Evolutionary conservation across 1,284 basidiomycete genomes (phyloP), one percentile per base, ranked within the genome.

Genomic region (Singerocomus inundabilis): DNA sequence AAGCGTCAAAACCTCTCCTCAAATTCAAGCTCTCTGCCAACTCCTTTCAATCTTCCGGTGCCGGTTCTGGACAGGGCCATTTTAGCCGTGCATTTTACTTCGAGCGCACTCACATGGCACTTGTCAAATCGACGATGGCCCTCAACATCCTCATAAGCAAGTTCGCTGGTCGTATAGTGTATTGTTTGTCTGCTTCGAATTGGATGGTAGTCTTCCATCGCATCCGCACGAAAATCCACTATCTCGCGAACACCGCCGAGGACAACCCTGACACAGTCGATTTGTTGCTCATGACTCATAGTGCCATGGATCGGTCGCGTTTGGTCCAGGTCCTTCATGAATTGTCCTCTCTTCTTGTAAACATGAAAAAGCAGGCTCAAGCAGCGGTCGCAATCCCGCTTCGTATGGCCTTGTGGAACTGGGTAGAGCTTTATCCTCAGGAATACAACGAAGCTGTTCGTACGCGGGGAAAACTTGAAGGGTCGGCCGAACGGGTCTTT

Each of bases 101-200:
- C 59, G 84, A 88, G 68, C 82, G 75, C 63, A 89, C 88, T 3
- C 81, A 84, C 21, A 76, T 80, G 64, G 79, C 82, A 7, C 72
- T 84, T 13, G 73, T 81, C 33, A 79, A 76, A 54, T 83, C 82
- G 3, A 67, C 78, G 4, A 66, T 76, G 41, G 76, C 81, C 9
- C 72, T 89, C 47, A 82, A 81, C 56, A 72, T 73, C 13, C 71
- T 86, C 30, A 84, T 89, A 53, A 76, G 79, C 49, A 82, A 84
- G 62, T 85, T 79, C 57, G 78, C 85, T 6, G 88, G 90, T 12
- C 83, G 86, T 40, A 85, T 96, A 58, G 80, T 97, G 37, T 95
- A 91, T 66, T 87, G 90, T 64, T 78, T 98, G 13, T 95, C 93
- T 7, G 85, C 91, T 0, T 90, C 90, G 18, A 97, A 98, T 64